Conservation (phyloP, 2,329 filamentous ascomycete species). For the Torrubiellomyces zombiae region DNA sequence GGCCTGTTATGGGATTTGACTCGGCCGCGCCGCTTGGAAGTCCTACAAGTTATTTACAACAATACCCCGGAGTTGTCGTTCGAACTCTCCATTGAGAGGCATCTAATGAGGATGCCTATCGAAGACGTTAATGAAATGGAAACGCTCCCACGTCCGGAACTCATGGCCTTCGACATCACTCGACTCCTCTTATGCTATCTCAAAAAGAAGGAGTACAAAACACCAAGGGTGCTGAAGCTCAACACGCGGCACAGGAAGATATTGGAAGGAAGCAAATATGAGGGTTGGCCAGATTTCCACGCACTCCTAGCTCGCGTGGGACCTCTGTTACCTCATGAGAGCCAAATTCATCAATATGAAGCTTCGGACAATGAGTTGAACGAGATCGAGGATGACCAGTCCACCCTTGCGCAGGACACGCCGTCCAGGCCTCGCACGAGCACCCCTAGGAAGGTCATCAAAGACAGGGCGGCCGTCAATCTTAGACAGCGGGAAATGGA, state of each 20-base stretch:
- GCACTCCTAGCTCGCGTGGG: slow-evolving; percentile 11
- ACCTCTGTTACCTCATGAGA: slow-evolving; percentile 14
- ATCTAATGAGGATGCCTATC: no score
- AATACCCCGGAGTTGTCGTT: slow-evolving; percentile 5
- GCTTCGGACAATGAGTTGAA: slow-evolving; percentile 8
- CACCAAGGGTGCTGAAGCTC: slow-evolving; percentile 7
- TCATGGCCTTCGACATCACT: slow-evolving; percentile 13
- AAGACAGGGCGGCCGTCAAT: slow-evolving; percentile 24
- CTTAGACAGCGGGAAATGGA: slow-evolving; percentile 37
- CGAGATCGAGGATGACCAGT: slow-evolving; percentile 5
- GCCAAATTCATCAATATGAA: slow-evolving; percentile 15
- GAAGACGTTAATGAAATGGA: slow-evolving; percentile 7
- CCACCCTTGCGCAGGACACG: slow-evolving; percentile 1
- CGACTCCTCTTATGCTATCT: slow-evolving; percentile 15
- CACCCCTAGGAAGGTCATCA: slow-evolving; percentile 15
- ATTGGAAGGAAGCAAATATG: slow-evolving; percentile 3
- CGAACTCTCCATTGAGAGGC: slow-evolving; percentile 2
- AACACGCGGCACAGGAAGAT: slow-evolving; percentile 7
- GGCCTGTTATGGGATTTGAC: slow-evolving; percentile 14
- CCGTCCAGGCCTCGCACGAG: slow-evolving; percentile 8
- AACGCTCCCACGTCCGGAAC: slow-evolving; percentile 3
- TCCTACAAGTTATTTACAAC: slow-evolving; percentile 11
- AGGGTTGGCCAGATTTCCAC: slow-evolving; percentile 10
- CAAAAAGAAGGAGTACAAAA: slow-evolving; percentile 10
- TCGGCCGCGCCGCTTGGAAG: slow-evolving; percentile 11